Base-by-base conservation (phyloP, 2,329 filamentous ascomycete species). In the Cercospora sojina region DNA sequence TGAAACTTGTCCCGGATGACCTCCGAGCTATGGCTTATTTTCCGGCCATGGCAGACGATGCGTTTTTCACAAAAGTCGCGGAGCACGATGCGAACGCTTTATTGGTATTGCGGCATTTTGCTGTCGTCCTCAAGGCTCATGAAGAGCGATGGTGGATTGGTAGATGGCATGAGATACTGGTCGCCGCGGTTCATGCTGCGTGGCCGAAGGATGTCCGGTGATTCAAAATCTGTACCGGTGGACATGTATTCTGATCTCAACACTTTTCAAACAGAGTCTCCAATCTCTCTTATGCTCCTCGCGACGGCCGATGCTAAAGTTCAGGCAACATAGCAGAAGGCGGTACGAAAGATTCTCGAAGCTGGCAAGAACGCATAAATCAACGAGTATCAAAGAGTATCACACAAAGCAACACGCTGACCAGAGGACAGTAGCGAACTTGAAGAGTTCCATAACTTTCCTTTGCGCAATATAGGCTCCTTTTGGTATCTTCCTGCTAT, bases 91-190 rank as follows among this genome's bases (percentile, higher is more conserved):
- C 68, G 3, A 63, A 69, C 20, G 69, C 74, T 12, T 61, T 74
- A 3, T 58, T 70, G 29, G 66, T 74, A 1, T 62, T 75, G 13
- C 38, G 64, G 3, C 63, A 73, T 35, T 73, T 69, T 43, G 67
- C 64, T 32, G 51, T 71, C 2, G 63, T 73, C 1, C 18, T 75
- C 41, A 57, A 67, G 29, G 60, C 64, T 5, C 73, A 69, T 41
- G 55, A 64, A 13, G 61, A 67, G 5, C 55, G 67, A 9, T 74
- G 73, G 72, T 75, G 73, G 73, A 63, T 72, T 5, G 63, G 69
- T 2, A 47, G 64, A 8, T 75, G 72, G 73, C 66, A 69, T 64
- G 35, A 35, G 6, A 70, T 72, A 10, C 63, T 75, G 12, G 27
- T 70, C n/a, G 60, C 57, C 10, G 70, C 71, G 1, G 65, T 74